These are phyloP conservation scores for Starmerella sirachaensis DNA, from an alignment of 805 yeast genomes.

Conservation along the genomic window DNA sequence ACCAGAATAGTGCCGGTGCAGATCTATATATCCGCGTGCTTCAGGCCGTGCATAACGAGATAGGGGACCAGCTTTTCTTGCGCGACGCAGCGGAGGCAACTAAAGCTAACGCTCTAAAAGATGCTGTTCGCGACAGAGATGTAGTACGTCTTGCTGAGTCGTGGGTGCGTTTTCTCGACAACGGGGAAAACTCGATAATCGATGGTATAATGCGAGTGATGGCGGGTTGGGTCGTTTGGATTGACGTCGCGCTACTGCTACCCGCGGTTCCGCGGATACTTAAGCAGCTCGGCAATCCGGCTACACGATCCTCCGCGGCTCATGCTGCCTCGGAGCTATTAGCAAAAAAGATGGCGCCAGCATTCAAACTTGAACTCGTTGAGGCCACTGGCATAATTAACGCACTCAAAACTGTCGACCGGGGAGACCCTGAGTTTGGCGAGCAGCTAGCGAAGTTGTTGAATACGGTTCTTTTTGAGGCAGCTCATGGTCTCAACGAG, in stretches of 20 bases:
- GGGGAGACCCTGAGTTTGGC: conserved; percentile 48
- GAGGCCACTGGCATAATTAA: conserved; percentile 54
- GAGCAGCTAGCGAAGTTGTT: conserved; percentile 66
- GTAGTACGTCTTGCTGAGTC: conserved; percentile 34
- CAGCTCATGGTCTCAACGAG: conserved; percentile 31
- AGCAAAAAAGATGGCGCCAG: conserved; percentile 66
- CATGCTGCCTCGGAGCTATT: conserved; percentile 51
- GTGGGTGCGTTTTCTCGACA: conserved; percentile 11
- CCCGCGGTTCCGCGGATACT: conserved; percentile 42
- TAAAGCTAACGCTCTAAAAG: conserved; percentile 65
- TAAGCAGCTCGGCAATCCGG: conserved; percentile 39
- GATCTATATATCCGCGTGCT: conserved; percentile 71
- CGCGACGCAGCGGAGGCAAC: conserved; percentile 48
- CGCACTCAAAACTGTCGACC: conserved; percentile 26
- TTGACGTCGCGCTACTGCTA: conserved; percentile 65
- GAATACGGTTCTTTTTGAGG: conserved; percentile 63
- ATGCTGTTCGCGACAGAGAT: conserved; percentile 65
- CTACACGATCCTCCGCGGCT: conserved; percentile 41
- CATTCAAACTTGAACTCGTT: conserved; percentile 56
- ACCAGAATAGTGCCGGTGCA: conserved; percentile 32
- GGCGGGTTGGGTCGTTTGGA: conserved; percentile 88
- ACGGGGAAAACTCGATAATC: conserved; percentile 34
- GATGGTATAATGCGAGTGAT: conserved; percentile 50
- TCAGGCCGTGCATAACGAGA: conserved; percentile 70
- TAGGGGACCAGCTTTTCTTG: conserved; percentile 79